Base-by-base conservation (phyloP, 2,329 filamentous ascomycete species). In the Blastomyces parvus region DNA sequence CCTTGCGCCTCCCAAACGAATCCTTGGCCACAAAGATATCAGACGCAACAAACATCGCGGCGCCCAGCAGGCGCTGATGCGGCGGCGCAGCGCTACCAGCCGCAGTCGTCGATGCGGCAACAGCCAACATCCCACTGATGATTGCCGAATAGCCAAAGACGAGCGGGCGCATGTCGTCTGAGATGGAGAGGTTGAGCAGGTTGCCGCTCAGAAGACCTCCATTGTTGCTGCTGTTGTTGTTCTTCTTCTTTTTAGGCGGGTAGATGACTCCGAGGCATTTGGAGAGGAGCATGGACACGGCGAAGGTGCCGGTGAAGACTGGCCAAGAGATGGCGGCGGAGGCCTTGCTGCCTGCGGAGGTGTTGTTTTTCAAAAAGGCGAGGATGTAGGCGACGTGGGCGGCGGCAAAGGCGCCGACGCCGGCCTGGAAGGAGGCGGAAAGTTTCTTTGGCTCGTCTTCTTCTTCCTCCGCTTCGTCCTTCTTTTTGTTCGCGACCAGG, bases 1-100 rank as follows among this genome's bases (percentile, higher is more conserved):
- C n/a, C 25, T 14, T 44, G 33, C 64, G 63, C 46, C 44, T 67
- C n/a, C 67, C 67, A 60, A 73, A 73, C 9, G 70, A 69, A 65
- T 71, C 70, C 60, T 68, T 71, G 3, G 71, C 71, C 38, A 73
- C 71, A 58, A 73, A 73, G 36, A 73, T 56, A 60, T 73, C 71
- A 59, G 70, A 72, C 14, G 69, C 61, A 11, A 73, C 71, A 64
- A 73, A 73, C 71, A 73, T 72, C 8, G 50, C 67, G 3, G 71
- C 71, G 3, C 71, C 71, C 14, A 73, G 44, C 40, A 66, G 53
- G 19, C 69, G 66, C 64, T 72, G 71, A 22, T 66, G 65, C 59
- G 57, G 64, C 65, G 63, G 64, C 19, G 63, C 61, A 25, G 38
- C 22, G 8, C 57, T 42, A 33, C 27, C 48, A n/a, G 59, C 44